Percentiles rank a stretch among this genome's conserved stretches.
Evolutionary conservation across 2,329 filamentous ascomycete genomes (phyloP).

Genomic region (Neonectria sp.): DNA sequence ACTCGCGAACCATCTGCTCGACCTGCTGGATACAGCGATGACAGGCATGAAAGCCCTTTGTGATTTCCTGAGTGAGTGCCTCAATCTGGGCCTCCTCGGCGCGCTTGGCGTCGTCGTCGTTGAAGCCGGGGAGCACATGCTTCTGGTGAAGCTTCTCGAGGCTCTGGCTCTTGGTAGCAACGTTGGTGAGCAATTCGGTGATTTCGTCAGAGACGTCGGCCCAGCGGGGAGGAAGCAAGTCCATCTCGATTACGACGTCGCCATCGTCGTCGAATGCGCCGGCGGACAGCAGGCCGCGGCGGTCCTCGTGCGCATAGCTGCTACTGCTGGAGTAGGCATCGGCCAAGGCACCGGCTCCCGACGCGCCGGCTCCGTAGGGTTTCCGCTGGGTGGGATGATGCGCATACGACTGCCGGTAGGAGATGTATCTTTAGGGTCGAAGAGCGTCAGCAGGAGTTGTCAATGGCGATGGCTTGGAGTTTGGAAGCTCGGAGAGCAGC

Average conservation of each 20-base stretch:
- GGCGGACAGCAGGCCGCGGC: slow-evolving; percentile 86
- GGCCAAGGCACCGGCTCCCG: slow-evolving; percentile 70
- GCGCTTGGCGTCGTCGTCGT: slow-evolving; percentile 91
- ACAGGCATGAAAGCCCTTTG: slow-evolving; percentile 89
- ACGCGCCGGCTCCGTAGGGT: slow-evolving; percentile 69
- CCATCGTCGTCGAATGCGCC: slow-evolving; percentile 87
- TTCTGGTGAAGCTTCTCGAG: slow-evolving; percentile 97
- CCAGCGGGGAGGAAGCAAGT: slow-evolving; percentile 94
- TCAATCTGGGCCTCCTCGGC: slow-evolving; percentile 94
- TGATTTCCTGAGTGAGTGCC: slow-evolving; percentile 90
- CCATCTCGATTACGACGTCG: slow-evolving; percentile 98
- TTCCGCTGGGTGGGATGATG: slow-evolving; percentile 93
- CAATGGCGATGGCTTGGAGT: slow-evolving; percentile 45
- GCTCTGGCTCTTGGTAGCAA: slow-evolving; percentile 85
- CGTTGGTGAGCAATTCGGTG: slow-evolving; percentile 83
- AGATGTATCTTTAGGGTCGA: slow-evolving; percentile 82
- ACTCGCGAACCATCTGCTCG: slow-evolving; percentile 88
- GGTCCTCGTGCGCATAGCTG: slow-evolving; percentile 64
- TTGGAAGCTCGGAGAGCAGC: slow-evolving; percentile 30
- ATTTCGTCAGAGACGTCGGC: slow-evolving; percentile 96
- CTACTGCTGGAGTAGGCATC: slow-evolving; percentile 69
- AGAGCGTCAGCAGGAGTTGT: slow-evolving; percentile 25
- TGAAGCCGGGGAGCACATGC: slow-evolving; percentile 95
- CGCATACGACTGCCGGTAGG: slow-evolving; percentile 98
- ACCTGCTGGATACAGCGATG: slow-evolving; percentile 91